phyloP scores from a whole-genome alignment of 2,329 filamentous ascomycete genomes.

The Botrytis elliptica region DNA sequence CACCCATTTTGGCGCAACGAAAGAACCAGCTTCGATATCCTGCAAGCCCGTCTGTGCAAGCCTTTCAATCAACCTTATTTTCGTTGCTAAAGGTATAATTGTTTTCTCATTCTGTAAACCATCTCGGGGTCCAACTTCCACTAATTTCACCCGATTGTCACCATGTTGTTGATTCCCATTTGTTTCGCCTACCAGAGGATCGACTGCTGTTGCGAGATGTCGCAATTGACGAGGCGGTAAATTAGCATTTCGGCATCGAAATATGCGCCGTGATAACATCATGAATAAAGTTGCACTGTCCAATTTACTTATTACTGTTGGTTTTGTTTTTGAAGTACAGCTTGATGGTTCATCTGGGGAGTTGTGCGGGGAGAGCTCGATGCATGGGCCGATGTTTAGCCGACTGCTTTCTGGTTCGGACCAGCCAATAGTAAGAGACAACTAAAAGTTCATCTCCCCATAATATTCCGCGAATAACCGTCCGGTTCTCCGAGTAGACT shows the following conservation, averaged over 20 bases:
- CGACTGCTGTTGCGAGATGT: slow-evolving; percentile 29
- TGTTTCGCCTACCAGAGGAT: slow-evolving; percentile 20
- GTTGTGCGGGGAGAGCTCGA: slow-evolving; percentile 7
- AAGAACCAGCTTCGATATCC: slow-evolving; percentile 78
- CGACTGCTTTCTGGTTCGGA: neutral
- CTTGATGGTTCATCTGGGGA: slow-evolving; percentile 14
- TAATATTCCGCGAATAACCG: neutral
- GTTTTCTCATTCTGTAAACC: slow-evolving; percentile 84
- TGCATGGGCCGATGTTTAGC: neutral
- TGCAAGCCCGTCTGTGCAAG: slow-evolving; percentile 66
- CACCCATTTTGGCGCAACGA: slow-evolving; percentile 82
- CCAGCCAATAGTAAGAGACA: neutral
- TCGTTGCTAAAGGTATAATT: slow-evolving; percentile 67
- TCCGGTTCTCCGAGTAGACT: neutral
- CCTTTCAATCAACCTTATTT: slow-evolving; percentile 71
- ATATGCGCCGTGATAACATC: slow-evolving; percentile 17
- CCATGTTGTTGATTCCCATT: slow-evolving; percentile 28
- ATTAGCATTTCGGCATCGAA: slow-evolving; percentile 4
- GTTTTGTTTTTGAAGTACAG: neutral
- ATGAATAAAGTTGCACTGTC: slow-evolving; percentile 14
- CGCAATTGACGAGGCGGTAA: slow-evolving; percentile 25
- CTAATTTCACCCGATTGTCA: slow-evolving; percentile 54
- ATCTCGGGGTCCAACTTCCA: slow-evolving; percentile 83
- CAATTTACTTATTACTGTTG: neutral
- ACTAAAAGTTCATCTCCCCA: neutral